Base-by-base conservation (phyloP, 179 eudicot genomes). In the Heliamphora pulchella region DNA sequence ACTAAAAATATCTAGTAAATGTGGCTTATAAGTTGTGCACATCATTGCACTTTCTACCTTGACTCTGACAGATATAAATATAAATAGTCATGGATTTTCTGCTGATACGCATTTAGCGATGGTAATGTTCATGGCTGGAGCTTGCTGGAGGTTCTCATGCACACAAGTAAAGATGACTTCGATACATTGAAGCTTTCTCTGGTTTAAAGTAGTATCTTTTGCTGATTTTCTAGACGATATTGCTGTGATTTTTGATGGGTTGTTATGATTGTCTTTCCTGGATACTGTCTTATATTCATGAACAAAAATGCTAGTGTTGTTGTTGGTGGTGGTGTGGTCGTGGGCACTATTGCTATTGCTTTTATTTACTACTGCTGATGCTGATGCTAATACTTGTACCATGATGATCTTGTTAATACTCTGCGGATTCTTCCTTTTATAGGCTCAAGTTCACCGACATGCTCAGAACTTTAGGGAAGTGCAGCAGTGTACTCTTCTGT, bases 371-470 rank as follows among this genome's bases (percentile, higher is more conserved):
- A 39, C 50, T 4, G 8, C 44, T 74, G 22, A 3, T 79, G 51
- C 43, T 57, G 11, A 31, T 59, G 15, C 67, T 69, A 41, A 4
- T n/a, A 18, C 22, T 54, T 47, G 5, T 17, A 41, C 69, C 4
- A 58, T 69, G 3, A 58, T 68, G 31, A 75, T 31, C 48, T 54
- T 81, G 50, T 72, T 78, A 71, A 71, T 78, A 61, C 59, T 8
- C 17, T 13, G 1, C n/a, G 54, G 1, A 39, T 14, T 78, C 51
- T 9, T 67, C n/a, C n/a, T 66, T 44, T 82, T 84, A 75, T 80
- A 96, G 98, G 99, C 99, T 85, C 98, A 94, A 87, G 99, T 96
- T 67, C 99, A 96, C 81, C 90, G 99, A 83, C 93, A 94, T 88
- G 92, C 97, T 83, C 99, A 96, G 84, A 96, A 96, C 80, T 96